Conservation (phyloP, 371 early-diverging fungal species). For the Haplosporangium sp. region DNA sequence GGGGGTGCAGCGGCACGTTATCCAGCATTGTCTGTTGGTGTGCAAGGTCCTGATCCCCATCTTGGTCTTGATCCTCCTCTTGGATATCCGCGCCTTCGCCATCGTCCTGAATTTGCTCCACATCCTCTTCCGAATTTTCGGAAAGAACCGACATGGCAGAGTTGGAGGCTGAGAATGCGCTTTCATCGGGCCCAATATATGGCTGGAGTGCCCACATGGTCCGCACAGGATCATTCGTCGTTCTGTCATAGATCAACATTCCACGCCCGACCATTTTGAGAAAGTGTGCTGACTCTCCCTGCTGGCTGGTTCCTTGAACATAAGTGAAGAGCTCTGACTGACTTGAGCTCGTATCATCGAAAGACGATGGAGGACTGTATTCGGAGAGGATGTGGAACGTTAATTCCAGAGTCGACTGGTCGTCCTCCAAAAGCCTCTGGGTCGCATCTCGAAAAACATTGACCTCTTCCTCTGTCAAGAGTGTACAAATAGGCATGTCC, state of each 20-base stretch:
- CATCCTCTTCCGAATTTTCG: conserved; percentile 38
- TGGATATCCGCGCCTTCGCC: conserved; percentile 24
- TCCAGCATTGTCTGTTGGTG: conserved; percentile 22
- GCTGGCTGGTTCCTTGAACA: conserved; percentile 20
- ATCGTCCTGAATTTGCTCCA: conserved; percentile 5
- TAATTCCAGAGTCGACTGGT: conserved; percentile 82
- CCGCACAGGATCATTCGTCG: conserved; percentile 75
- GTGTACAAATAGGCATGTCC: conserved; percentile 60
- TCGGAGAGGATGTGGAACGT: conserved; percentile 68
- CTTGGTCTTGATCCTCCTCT: conserved; percentile 27
- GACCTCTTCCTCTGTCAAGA: conserved; percentile 61
- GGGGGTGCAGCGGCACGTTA: conserved; percentile 24
- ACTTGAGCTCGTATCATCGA: conserved; percentile 49
- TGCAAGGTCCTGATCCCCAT: conserved; percentile 11
- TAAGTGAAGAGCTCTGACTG: conserved; percentile 35
- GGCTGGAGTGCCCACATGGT: conserved; percentile 90
- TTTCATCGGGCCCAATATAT: conserved; percentile 37
- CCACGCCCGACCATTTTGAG: conserved; percentile 89
- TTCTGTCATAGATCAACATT: conserved; percentile 86
- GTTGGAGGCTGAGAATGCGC: conserved; percentile 20
- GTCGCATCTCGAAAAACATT: conserved; percentile 78
- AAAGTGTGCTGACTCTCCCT: conserved; percentile 62
- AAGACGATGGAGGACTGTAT: conserved; percentile 41
- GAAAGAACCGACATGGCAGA: conserved; percentile 50
- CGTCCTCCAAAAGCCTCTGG: conserved; percentile 73